Evolutionary conservation across 2,329 filamentous ascomycete genomes (phyloP).

Genomic region (Xylariaceae sp.): DNA sequence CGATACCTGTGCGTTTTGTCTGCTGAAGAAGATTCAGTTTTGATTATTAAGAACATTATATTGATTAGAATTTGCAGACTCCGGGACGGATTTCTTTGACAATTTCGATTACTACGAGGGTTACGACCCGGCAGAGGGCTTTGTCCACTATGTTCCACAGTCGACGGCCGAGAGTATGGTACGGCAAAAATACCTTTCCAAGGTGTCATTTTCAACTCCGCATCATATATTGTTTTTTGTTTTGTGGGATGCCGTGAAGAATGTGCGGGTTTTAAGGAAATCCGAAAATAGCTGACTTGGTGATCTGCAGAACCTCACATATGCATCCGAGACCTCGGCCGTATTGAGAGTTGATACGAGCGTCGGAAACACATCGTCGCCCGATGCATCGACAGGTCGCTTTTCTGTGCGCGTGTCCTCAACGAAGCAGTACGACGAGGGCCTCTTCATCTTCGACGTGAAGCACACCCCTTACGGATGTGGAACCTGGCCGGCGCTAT

Average conservation of each 20-base stretch:
- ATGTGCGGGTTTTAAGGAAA: background rate
- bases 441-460: conserved; percentile 67
- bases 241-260: background rate
- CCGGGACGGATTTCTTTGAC: conserved; percentile 51
- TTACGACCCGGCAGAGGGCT: conserved; percentile 50
- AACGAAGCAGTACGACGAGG: conserved; percentile 56
- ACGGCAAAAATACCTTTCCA: conserved; percentile 18
- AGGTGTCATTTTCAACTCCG: background rate
- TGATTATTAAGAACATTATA: background rate
- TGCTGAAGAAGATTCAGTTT: background rate
- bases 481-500: conserved; percentile 64
- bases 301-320: conserved; percentile 57
- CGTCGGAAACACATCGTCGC: conserved; percentile 44
- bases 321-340: conserved; percentile 51
- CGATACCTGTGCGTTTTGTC: conserved; percentile 45
- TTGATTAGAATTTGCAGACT: conserved; percentile 36
- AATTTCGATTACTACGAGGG: conserved; percentile 53
- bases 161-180: conserved; percentile 42
- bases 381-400: conserved; percentile 56
- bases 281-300: background rate
- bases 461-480: conserved; percentile 63
- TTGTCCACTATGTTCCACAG: conserved; percentile 52
- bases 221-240: background rate
- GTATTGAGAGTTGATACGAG: conserved; percentile 61
- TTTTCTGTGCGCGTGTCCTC: conserved; percentile 63